Conservation (phyloP, 1,139 yeast genomes). For the Candida labiduridarum region DNA sequence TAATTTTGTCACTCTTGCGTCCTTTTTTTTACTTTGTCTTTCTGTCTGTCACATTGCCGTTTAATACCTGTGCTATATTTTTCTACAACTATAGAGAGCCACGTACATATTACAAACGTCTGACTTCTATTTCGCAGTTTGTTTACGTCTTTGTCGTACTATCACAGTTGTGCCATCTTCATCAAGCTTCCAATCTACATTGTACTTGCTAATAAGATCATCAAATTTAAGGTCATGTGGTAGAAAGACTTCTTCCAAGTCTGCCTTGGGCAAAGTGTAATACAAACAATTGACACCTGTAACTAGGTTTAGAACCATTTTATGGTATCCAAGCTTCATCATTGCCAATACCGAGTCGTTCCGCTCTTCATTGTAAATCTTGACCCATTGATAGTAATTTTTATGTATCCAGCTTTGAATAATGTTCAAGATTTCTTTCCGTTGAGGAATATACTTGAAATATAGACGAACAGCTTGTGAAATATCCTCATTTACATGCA, state of each 20-base stretch:
- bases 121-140: constrained; percentile 1
- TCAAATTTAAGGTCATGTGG: constrained; percentile 31
- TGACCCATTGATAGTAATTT: constrained; percentile 48
- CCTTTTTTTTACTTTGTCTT: neutral
- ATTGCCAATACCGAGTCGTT: constrained; percentile 32
- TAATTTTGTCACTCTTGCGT: neutral
- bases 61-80: neutral
- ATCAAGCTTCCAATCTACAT: constrained; percentile 31
- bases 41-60: neutral
- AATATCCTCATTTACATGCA: constrained; percentile 47
- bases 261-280: constrained; percentile 28
- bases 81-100: neutral
- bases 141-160: constrained; percentile 23
- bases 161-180: constrained; percentile 22
- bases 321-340: constrained; percentile 44
- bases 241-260: constrained; percentile 24
- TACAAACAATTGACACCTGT: constrained; percentile 37
- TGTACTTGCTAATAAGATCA: constrained; percentile 22
- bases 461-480: constrained; percentile 36
- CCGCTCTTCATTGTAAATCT: constrained; percentile 31
- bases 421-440: constrained; percentile 24
- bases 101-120: neutral
- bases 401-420: constrained; percentile 37
- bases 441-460: constrained; percentile 29
- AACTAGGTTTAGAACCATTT: constrained; percentile 33